These are phyloP conservation scores for Chalciporus piperatus DNA, from an alignment of 768 basidiomycete species.

Conservation along the genomic window DNA sequence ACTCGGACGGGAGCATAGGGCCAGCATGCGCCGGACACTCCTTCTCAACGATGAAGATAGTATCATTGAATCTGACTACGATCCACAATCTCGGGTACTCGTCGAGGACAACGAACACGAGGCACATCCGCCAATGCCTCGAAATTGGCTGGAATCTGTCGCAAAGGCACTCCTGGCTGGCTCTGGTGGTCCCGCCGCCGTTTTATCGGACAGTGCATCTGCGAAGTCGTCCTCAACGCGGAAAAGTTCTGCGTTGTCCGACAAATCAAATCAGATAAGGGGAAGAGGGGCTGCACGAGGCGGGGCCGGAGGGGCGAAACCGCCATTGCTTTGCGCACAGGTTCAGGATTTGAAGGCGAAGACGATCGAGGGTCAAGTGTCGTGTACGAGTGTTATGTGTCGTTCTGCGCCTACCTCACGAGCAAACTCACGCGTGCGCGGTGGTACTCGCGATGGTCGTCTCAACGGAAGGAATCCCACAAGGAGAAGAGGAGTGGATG, in stretches of 20 bases:
- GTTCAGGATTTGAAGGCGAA: conserved; percentile 30
- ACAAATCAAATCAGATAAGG: conserved; percentile 26
- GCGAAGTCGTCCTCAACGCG: conserved; percentile 21
- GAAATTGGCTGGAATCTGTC: conserved; percentile 72
- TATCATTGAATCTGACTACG: conserved; percentile 20
- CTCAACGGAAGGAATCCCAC: conserved; percentile 13
- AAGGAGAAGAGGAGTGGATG: conserved; percentile 21
- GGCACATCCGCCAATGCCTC: conserved; percentile 52
- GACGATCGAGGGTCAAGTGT: conserved; percentile 38
- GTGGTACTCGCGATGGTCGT: conserved; percentile 22
- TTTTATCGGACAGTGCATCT: conserved; percentile 30
- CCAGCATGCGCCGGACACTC: conserved; percentile 29
- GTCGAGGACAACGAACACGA: conserved; percentile 33
- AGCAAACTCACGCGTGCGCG: conserved; percentile 43
- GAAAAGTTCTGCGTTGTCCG: conserved; percentile 23
- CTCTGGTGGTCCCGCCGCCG: conserved; percentile 35
- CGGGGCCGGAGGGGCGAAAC: conserved; percentile 14
- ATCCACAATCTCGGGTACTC: conserved; percentile 24
- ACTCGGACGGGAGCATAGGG: conserved; percentile 20
- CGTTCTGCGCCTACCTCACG: conserved; percentile 69
- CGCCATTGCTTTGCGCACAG: conserved; percentile 34
- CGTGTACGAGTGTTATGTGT: conserved; percentile 58
- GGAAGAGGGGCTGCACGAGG: conserved; percentile 6
- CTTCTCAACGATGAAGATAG: conserved; percentile 34
- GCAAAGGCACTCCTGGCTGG: conserved; percentile 61